Conservation (phyloP, 805 yeast species). For the Tetrapisispora namnaoensis region DNA sequence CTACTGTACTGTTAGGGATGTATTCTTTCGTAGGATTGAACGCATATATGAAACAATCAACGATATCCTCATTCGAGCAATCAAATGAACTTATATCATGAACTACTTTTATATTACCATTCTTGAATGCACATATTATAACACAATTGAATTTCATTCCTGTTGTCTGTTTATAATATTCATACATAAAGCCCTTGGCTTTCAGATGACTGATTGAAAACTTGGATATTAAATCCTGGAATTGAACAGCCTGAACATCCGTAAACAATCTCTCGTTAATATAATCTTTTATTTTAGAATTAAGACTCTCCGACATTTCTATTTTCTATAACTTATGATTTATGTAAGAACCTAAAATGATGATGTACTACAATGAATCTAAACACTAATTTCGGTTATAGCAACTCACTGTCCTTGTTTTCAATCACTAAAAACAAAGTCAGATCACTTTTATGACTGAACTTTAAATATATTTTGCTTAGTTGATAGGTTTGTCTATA, state of each 20-base stretch:
- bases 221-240: conserved; percentile 20
- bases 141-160: conserved; percentile 22
- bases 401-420: no score
- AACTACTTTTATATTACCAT: conserved; percentile 16
- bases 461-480: no score
- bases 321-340: no score
- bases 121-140: conserved; percentile 15
- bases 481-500: no score
- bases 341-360: no score
- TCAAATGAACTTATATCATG: conserved; percentile 13
- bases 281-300: conserved; percentile 2
- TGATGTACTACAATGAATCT: no score
- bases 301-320: not conserved
- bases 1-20: conserved; percentile 13
- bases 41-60: conserved; percentile 28
- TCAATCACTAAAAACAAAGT: no score
- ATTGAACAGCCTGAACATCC: conserved; percentile 19
- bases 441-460: no score
- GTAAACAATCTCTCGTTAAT: conserved; percentile 21
- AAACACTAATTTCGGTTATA: no score
- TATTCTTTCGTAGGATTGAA: conserved; percentile 25
- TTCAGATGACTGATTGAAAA: conserved; percentile 19
- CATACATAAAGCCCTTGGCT: conserved; percentile 24
- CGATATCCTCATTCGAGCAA: conserved; percentile 8
- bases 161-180: conserved; percentile 18